Percentiles rank a stretch among this genome's conserved stretches.
Conservation (phyloP, 1,284 basidiomycete species). For the Fistulinella cinereoalba region DNA sequence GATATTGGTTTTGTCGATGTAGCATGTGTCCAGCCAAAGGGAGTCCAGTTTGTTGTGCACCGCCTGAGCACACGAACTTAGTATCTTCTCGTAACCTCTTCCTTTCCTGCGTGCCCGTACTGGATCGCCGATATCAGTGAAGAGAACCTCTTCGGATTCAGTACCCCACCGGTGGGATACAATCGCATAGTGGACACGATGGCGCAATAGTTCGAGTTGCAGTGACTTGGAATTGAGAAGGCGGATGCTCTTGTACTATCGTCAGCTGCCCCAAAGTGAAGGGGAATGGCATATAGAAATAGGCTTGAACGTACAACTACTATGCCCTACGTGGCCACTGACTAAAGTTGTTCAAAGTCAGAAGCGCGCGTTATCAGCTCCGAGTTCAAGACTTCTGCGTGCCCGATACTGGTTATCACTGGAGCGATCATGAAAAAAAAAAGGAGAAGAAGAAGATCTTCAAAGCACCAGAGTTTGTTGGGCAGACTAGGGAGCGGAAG, state of each 20-base stretch:
- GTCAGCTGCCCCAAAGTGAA: no score
- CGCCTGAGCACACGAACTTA: conserved; percentile 18
- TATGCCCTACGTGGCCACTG: no score
- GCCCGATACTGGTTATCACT: no score
- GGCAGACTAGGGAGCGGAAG: no score
- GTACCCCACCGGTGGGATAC: conserved; percentile 22
- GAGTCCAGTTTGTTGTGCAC: conserved; percentile 11
- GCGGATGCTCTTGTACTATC: conserved; percentile 21
- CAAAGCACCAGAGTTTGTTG: no score
- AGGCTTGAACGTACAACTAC: no score
- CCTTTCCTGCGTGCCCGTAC: conserved; percentile 10
- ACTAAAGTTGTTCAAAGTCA: no score
- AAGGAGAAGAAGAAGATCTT: no score
- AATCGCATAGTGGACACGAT: conserved; percentile 21
- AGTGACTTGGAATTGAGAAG: conserved; percentile 41
- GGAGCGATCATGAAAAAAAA: no score
- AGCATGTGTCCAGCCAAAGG: conserved; percentile 32
- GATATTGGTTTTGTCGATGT: conserved; percentile 24
- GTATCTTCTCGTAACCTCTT: conserved; percentile 24
- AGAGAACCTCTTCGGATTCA: conserved; percentile 24
- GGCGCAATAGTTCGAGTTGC: conserved; percentile 18
- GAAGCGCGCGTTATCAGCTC: no score
- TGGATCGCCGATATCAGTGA: conserved; percentile 23
- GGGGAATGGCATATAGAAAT: no score
- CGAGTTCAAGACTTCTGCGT: no score